These are phyloP conservation scores for Strobilomyces confusus DNA, from an alignment of 768 basidiomycete species.

Conservation along the genomic window DNA sequence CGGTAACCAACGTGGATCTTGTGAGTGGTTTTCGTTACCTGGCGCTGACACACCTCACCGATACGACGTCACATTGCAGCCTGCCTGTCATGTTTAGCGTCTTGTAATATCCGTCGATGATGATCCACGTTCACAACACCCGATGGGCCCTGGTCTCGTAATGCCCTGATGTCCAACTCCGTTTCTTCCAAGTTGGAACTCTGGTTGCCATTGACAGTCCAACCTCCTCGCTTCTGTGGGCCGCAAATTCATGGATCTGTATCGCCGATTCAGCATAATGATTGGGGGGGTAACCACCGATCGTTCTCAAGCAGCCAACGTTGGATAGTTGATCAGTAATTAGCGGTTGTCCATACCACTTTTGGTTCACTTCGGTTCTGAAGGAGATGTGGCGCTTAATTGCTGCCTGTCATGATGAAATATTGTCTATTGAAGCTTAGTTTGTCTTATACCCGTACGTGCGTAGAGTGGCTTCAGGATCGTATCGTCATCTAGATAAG, in stretches of 20 bases:
- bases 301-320: neutral
- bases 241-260: neutral
- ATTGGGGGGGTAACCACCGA: neutral
- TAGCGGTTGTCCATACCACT: neutral
- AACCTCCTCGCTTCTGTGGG: slow-evolving; percentile 2
- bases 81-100: slow-evolving; percentile 8
- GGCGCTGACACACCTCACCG: slow-evolving; percentile 7
- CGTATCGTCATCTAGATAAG: neutral
- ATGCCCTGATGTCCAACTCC: slow-evolving; percentile 3
- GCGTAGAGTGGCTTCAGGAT: slow-evolving; percentile 1
- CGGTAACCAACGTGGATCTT: slow-evolving; percentile 14
- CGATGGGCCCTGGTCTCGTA: slow-evolving; percentile 13
- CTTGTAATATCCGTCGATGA: slow-evolving; percentile 28
- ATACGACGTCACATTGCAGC: slow-evolving; percentile 19
- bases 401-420: slow-evolving; percentile 3
- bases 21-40: slow-evolving; percentile 19
- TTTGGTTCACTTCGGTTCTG: slow-evolving; percentile 11
- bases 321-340: neutral
- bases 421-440: neutral
- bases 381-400: slow-evolving; percentile 26
- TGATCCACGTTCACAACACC: slow-evolving; percentile 15
- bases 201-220: neutral
- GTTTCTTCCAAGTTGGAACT: neutral
- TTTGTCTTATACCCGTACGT: neutral
- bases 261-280: slow-evolving; percentile 1